Conservation (phyloP, 2,329 filamentous ascomycete genomes). For the Colletotrichum phormii region DNA sequence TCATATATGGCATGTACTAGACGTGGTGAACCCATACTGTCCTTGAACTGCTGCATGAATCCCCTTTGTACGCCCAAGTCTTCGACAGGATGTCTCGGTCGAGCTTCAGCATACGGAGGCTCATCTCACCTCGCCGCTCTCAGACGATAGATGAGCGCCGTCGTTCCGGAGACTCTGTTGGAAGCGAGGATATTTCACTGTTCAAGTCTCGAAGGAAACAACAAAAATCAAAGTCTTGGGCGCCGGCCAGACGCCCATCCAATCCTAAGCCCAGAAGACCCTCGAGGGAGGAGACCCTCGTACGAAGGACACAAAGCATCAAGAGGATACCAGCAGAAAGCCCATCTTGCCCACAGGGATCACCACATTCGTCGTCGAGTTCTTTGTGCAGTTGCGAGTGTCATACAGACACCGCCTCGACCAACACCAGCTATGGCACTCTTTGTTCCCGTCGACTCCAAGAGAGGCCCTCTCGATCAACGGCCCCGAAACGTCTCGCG, state of each 20-base stretch:
- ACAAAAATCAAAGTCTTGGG: slow-evolving; percentile 24
- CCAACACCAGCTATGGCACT: slow-evolving; percentile 43
- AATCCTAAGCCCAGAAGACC: slow-evolving; percentile 6
- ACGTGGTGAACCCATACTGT: slow-evolving; percentile 12
- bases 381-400: slow-evolving; percentile 59
- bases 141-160: slow-evolving; percentile 29
- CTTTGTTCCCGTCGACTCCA: slow-evolving; percentile 46
- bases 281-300: slow-evolving; percentile 45
- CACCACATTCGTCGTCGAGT: slow-evolving; percentile 54
- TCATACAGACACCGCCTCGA: slow-evolving; percentile 42
- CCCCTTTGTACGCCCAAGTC: slow-evolving; percentile 7
- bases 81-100: slow-evolving; percentile 55
- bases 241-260: background rate
- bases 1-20: slow-evolving; percentile 42
- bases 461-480: slow-evolving; percentile 8
- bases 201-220: slow-evolving; percentile 31
- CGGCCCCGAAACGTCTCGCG: slow-evolving; percentile 36
- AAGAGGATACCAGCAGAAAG: slow-evolving; percentile 52
- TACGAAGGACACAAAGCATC: slow-evolving; percentile 52
- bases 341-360: slow-evolving; percentile 52
- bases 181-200: slow-evolving; percentile 36
- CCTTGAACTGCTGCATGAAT: slow-evolving; percentile 38
- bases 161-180: slow-evolving; percentile 14
- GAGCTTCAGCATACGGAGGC: slow-evolving; percentile 56
- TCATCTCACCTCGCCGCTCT: slow-evolving; percentile 50